Percentiles rank a stretch among this genome's conserved stretches.
phyloP scores from a whole-genome alignment of 192 early-diverging fungal species.

The Ambispora gerdemannii region DNA sequence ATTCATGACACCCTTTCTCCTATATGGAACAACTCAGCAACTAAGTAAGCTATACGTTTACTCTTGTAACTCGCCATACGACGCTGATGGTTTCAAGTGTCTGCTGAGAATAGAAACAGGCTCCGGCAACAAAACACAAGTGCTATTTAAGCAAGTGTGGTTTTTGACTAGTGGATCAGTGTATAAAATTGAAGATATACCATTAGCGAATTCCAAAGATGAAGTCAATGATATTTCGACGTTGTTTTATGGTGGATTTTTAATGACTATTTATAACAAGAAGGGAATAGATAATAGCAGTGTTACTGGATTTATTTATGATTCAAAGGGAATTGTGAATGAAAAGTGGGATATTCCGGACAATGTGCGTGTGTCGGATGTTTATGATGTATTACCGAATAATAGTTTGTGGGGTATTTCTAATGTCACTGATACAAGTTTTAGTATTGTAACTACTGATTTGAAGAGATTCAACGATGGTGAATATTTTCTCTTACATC shows the following conservation, averaged over 20 bases:
- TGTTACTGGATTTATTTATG: neutral
- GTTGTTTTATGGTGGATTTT: constrained; percentile 7
- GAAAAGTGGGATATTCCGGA: constrained; percentile 1
- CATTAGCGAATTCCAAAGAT: neutral
- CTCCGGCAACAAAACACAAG: neutral
- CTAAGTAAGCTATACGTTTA: neutral
- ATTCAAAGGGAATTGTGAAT: neutral
- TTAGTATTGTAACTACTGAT: neutral
- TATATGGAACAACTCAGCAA: neutral
- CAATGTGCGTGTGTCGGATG: neutral
- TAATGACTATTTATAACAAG: constrained; percentile 1
- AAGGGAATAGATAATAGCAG: neutral
- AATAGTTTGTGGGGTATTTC: neutral
- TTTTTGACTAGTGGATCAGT: constrained; percentile 15
- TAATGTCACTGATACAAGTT: neutral
- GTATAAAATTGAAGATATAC: neutral
- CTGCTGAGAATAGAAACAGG: neutral
- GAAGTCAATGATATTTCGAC: neutral
- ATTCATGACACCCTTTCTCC: neutral
- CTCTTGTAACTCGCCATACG: neutral
- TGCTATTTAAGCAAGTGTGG: neutral
- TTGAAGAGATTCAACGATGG: neutral
- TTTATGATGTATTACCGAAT: neutral
- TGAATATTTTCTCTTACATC: neutral
- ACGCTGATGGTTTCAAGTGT: neutral